Base-by-base conservation (phyloP, 805 yeast species). In the Candida adriatica region DNA sequence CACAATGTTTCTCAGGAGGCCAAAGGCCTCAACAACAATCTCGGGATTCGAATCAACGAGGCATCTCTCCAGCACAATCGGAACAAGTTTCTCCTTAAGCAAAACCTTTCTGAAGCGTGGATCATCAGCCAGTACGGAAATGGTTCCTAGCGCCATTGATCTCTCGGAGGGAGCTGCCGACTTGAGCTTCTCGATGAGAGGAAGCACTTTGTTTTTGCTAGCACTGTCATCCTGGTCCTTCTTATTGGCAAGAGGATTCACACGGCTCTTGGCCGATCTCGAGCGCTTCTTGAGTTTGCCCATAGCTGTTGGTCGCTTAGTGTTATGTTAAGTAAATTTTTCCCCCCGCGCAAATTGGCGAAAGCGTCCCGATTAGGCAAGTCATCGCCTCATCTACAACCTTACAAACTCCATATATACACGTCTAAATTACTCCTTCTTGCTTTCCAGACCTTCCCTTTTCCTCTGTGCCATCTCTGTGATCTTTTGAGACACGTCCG, bases 1-100 rank as follows among this genome's bases (percentile, higher is more conserved):
- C 3, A 81, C 79, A 34, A 90, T 51, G 50, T 82, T 86, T 52
- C 95, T 70, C 41, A 92, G 59, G 16, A 90, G 61, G 2, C 95
- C 96, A 45, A 75, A 79, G 1, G 90, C 67, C 46, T 82, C 94
- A 14, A 82, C 81, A 13, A 83, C 79, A 27, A 85, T 73, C 43
- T 86, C 95, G 34, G 76, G 78, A 42, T 79, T 68, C 14, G 67
- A 51, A 51, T 85, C 95, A 27, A 70, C 72, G 15, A 88, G 55
- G 18, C 78, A 64, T 37, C 77, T 75, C 15, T 77, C 76, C 57
- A 86, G 43, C 1, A 87, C 51, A 2, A 72, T 66, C 24, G 74
- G 73, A 8, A 88, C 66, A 27, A 88, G 59, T 41, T 73, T 78
- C 45, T 86, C 92, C 49, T 80, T 82, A 39, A 88, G 57, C 14